Percentiles rank a stretch among this genome's conserved stretches.
Evolutionary conservation across 768 basidiomycete genomes (phyloP).

Genomic region (Russula sp.): DNA sequence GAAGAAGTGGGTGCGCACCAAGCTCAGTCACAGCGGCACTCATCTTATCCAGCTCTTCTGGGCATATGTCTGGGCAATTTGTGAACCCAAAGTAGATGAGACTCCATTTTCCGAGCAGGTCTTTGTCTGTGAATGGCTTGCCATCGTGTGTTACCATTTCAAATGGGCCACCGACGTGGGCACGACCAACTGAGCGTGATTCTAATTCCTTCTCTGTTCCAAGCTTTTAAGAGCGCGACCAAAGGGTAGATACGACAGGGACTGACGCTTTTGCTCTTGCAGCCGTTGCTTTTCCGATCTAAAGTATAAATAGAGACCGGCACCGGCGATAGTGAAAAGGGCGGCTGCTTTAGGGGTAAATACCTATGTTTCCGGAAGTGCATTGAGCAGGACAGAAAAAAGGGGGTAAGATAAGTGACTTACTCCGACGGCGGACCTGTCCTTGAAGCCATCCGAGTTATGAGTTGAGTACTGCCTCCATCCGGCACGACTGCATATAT

Average conservation of each 20-base stretch:
- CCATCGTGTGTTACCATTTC: conserved; percentile 63
- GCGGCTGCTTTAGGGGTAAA: conserved; percentile 85
- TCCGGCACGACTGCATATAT: not conserved
- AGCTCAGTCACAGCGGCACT: conserved; percentile 67
- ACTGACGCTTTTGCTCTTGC: conserved; percentile 69
- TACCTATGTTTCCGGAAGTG: conserved; percentile 51
- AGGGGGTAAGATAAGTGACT: conserved; percentile 1
- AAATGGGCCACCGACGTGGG: conserved; percentile 92
- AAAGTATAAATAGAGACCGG: conserved; percentile 86
- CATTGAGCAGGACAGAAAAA: not conserved
- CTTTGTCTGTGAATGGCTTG: conserved; percentile 70
- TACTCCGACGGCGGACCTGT: conserved; percentile 29
- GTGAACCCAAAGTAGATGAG: conserved; percentile 98
- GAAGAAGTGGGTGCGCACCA: conserved; percentile 46
- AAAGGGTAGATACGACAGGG: not conserved
- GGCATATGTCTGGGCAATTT: conserved; percentile 98
- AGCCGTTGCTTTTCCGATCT: conserved; percentile 78
- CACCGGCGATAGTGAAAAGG: conserved; percentile 79
- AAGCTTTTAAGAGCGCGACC: not conserved
- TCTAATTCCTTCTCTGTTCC: conserved; percentile 62
- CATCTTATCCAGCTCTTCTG: conserved; percentile 96
- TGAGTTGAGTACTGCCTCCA: conserved; percentile 15
- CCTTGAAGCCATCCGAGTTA: conserved; percentile 14
- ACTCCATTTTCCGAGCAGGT: conserved; percentile 89
- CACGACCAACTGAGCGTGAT: conserved; percentile 72